Conservation (phyloP, 2,329 filamentous ascomycete species). For the Hymenoscyphus albidus region DNA sequence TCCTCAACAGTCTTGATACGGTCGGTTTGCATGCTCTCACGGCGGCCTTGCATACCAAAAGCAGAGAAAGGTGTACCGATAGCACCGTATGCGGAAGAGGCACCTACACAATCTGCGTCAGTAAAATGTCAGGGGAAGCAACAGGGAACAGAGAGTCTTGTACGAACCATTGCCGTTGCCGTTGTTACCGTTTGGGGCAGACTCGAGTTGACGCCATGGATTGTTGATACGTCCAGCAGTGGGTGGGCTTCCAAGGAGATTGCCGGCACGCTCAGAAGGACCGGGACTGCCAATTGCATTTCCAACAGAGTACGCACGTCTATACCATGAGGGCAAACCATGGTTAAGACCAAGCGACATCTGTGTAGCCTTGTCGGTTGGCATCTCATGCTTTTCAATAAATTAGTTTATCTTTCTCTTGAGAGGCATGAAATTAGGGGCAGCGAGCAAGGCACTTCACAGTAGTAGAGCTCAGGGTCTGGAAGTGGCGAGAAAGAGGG, state of each 20-base stretch:
- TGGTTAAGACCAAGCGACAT: conserved; percentile 66
- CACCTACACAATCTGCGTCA: neutral
- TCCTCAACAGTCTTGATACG: conserved; percentile 1
- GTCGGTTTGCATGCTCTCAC: neutral
- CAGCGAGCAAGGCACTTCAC: too few relatives aligned
- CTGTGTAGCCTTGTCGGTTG: conserved; percentile 61
- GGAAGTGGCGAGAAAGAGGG: too few relatives aligned
- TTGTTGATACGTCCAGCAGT: neutral
- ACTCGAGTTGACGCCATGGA: conserved; percentile 14
- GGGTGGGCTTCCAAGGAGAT: neutral
- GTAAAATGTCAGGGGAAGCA: neutral
- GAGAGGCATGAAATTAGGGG: too few relatives aligned
- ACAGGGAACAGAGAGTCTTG: neutral
- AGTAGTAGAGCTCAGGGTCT: too few relatives aligned
- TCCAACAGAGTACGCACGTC: conserved; percentile 17
- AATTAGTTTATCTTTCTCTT: too few relatives aligned
- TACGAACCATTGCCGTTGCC: neutral
- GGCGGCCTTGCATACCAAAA: neutral
- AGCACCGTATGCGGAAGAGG: neutral
- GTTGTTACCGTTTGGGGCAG: neutral
- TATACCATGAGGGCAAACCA: conserved; percentile 55
- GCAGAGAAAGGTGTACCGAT: neutral
- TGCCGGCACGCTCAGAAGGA: neutral
- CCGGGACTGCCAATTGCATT: neutral
- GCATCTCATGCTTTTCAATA: conserved; percentile 72